These are phyloP conservation scores for Mycena vulgaris DNA, from an alignment of 768 basidiomycete genomes.

Conservation along the genomic window DNA sequence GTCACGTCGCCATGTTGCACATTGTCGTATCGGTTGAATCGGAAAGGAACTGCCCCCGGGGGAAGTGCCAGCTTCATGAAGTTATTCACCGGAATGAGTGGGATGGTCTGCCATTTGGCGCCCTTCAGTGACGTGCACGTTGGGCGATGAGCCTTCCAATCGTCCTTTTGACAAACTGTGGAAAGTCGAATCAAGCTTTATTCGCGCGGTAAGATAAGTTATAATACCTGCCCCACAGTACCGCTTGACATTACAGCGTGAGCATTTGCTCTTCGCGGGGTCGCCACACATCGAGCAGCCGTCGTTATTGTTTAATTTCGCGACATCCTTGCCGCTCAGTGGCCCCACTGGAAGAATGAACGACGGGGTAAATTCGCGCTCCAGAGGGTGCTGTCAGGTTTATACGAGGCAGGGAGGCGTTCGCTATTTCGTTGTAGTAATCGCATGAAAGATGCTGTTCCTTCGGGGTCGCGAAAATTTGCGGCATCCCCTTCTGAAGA, in stretches of 20 bases:
- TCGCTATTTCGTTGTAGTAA: slow-evolving; percentile 24
- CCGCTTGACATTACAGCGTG: slow-evolving; percentile 22
- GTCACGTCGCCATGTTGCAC: slow-evolving; percentile 22
- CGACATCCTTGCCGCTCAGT: slow-evolving; percentile 9
- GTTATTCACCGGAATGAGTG: neutral
- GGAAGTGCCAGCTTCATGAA: neutral
- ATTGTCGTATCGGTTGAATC: slow-evolving; percentile 17
- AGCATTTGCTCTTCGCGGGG: slow-evolving; percentile 27
- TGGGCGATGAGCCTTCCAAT: slow-evolving; percentile 27
- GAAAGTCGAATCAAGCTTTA: too few species aligned
- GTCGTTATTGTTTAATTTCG: slow-evolving; percentile 19
- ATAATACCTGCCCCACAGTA: slow-evolving; percentile 31
- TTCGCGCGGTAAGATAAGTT: too few species aligned
- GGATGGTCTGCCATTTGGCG: slow-evolving; percentile 13
- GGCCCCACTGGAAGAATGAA: slow-evolving; percentile 33
- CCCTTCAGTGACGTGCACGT: slow-evolving; percentile 14
- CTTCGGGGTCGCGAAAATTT: slow-evolving; percentile 16
- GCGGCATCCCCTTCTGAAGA: neutral
- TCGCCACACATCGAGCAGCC: slow-evolving; percentile 32
- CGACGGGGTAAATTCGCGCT: slow-evolving; percentile 11
- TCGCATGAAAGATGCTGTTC: slow-evolving; percentile 27
- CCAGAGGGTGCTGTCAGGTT: slow-evolving; percentile 8
- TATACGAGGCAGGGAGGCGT: slow-evolving; percentile 20
- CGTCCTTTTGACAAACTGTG: slow-evolving; percentile 32
- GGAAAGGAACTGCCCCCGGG: neutral